Percentiles rank a stretch among this genome's conserved stretches.
Conservation (phyloP, 176 grass and related monocot genomes). For the Otatea glauca region DNA sequence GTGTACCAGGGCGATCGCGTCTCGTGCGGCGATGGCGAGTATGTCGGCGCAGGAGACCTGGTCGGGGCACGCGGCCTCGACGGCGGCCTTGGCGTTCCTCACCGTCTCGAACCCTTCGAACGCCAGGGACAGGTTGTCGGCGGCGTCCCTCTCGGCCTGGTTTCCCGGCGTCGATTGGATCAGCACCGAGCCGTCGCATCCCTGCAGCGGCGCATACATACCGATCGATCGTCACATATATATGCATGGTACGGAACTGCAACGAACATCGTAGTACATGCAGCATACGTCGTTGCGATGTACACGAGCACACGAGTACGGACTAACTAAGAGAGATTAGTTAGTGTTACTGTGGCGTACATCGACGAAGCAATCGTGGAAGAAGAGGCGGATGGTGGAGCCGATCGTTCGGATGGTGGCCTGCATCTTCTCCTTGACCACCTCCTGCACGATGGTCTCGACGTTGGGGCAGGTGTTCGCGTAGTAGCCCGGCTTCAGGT, state of each 20-base stretch:
- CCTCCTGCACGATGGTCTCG: constrained; percentile 68
- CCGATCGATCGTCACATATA: not conserved
- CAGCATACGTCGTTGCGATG: too few relatives aligned
- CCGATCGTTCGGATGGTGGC: constrained; percentile 48
- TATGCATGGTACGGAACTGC: not conserved
- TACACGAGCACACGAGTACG: not conserved
- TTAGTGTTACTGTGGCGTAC: not conserved
- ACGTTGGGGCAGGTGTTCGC: constrained; percentile 62
- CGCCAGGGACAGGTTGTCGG: constrained; percentile 62
- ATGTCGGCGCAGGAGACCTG: constrained; percentile 89
- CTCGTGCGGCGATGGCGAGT: constrained; percentile 71
- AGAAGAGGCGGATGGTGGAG: constrained; percentile 79
- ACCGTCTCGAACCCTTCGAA: constrained; percentile 79
- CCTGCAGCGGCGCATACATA: constrained; percentile 24
- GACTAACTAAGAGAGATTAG: not conserved
- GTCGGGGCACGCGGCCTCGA: constrained; percentile 62
- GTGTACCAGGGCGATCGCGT: constrained; percentile 64
- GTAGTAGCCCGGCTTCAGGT: constrained; percentile 64
- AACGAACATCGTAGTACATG: not conserved
- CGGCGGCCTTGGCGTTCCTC: constrained; percentile 68
- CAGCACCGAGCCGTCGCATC: constrained; percentile 84
- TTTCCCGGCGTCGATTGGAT: constrained; percentile 60
- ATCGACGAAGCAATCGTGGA: constrained; percentile 91
- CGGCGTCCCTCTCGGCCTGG: constrained; percentile 76
- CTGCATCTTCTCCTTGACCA: constrained; percentile 44